Percentiles rank a stretch among this genome's conserved stretches.
Conservation (phyloP, 2,329 filamentous ascomycete genomes). For the Massarina eburnea region DNA sequence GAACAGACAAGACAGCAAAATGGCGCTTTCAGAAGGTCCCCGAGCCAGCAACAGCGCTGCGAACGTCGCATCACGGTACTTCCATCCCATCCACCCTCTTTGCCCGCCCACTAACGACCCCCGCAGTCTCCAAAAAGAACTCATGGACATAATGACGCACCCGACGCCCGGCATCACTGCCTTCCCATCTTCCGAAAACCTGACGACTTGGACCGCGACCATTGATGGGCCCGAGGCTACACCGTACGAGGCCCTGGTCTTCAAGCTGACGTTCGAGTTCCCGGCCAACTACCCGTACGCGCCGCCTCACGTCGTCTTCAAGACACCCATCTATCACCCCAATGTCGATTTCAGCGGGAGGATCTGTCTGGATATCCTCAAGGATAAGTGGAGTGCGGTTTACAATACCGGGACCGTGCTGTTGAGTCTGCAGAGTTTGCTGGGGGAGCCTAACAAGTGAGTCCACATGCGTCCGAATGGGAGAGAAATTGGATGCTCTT, state of each 20-base stretch:
- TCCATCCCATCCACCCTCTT: slow-evolving; percentile 41
- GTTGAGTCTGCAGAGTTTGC: slow-evolving; percentile 87
- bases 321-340: slow-evolving; percentile 98
- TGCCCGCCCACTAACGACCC: slow-evolving; percentile 10
- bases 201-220: slow-evolving; percentile 83
- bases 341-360: slow-evolving; percentile 97
- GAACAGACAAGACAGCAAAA: slow-evolving; percentile 11
- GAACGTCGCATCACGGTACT: slow-evolving; percentile 53
- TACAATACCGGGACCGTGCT: slow-evolving; percentile 96
- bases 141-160: slow-evolving; percentile 98
- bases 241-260: slow-evolving; percentile 81
- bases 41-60: slow-evolving; percentile 40
- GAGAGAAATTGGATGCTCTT: background rate
- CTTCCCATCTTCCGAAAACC: slow-evolving; percentile 90
- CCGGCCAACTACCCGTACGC: slow-evolving; percentile 91
- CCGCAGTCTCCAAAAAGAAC: slow-evolving; percentile 84
- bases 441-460: slow-evolving; percentile 98
- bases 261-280: slow-evolving; percentile 92
- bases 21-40: slow-evolving; percentile 27
- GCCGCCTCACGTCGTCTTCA: slow-evolving; percentile 90
- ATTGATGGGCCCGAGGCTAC: slow-evolving; percentile 90
- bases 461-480: slow-evolving; percentile 32
- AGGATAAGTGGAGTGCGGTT: slow-evolving; percentile 98
- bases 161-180: slow-evolving; percentile 91
- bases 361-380: slow-evolving; percentile 96